Evolutionary conservation across 1,284 basidiomycete genomes (phyloP).

Genomic region (Irpex sp.): DNA sequence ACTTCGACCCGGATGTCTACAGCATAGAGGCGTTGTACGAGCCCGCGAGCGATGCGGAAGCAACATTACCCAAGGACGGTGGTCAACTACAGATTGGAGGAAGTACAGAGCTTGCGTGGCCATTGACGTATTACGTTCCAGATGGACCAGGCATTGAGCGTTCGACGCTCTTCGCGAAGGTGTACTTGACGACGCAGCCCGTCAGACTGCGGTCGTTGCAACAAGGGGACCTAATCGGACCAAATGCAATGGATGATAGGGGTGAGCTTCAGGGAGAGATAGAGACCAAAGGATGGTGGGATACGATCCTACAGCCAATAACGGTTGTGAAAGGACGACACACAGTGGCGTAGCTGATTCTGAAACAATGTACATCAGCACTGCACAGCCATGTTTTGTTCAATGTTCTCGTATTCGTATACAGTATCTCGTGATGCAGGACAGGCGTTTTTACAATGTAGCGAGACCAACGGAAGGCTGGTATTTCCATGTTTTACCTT

Average conservation of each 20-base stretch:
- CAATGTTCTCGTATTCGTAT: too few species aligned
- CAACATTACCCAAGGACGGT: background rate
- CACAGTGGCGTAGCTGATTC: too few species aligned
- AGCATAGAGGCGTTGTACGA: background rate
- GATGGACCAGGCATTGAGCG: background rate
- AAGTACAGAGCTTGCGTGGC: background rate
- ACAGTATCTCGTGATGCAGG: too few species aligned
- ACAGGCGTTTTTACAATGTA: too few species aligned
- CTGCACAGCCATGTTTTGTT: too few species aligned
- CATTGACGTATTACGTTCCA: background rate
- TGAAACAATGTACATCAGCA: too few species aligned
- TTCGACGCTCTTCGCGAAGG: background rate
- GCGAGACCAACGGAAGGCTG: too few species aligned
- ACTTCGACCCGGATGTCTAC: background rate
- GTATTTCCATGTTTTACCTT: too few species aligned
- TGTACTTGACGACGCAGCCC: background rate
- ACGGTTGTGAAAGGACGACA: background rate
- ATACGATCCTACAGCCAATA: background rate
- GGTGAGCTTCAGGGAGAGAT: background rate
- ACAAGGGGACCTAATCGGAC: background rate
- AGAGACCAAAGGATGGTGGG: background rate
- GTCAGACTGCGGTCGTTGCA: background rate
- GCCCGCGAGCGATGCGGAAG: background rate
- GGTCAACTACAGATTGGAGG: background rate
- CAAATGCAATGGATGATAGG: background rate